phyloP scores from a whole-genome alignment of 805 yeast genomes.

The Saccharomycopsis fodiens region DNA sequence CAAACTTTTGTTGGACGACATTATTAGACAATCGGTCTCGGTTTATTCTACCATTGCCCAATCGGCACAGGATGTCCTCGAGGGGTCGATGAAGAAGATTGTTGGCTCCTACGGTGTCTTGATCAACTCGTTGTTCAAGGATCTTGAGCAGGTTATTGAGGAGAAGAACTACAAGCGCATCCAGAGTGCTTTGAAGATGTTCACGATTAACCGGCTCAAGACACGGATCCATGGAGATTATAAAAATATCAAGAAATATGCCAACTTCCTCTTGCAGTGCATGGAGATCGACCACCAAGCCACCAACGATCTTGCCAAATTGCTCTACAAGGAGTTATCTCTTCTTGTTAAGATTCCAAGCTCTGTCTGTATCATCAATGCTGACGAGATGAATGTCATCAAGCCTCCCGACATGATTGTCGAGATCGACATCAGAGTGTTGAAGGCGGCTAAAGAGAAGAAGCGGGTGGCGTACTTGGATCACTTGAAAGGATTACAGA shows the following conservation, averaged over 20 bases:
- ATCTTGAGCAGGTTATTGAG: slow-evolving; percentile 42
- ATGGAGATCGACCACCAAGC: slow-evolving; percentile 47
- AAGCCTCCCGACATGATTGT: slow-evolving; percentile 56
- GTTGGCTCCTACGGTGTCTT: slow-evolving; percentile 57
- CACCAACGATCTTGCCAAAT: slow-evolving; percentile 47
- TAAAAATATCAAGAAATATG: slow-evolving; percentile 39
- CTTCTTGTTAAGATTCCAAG: slow-evolving; percentile 41
- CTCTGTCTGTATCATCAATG: slow-evolving; percentile 45
- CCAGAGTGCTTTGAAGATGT: slow-evolving; percentile 55
- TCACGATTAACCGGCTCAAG: slow-evolving; percentile 50
- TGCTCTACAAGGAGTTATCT: slow-evolving; percentile 37
- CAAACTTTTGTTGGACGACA: slow-evolving; percentile 51
- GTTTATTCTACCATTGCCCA: slow-evolving; percentile 61
- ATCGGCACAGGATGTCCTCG: slow-evolving; percentile 61
- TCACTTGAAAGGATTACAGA: slow-evolving; percentile 37
- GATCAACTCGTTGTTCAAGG: slow-evolving; percentile 40
- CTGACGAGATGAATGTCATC: slow-evolving; percentile 32
- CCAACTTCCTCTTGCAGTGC: slow-evolving; percentile 45
- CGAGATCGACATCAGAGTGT: slow-evolving; percentile 50
- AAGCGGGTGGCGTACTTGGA: slow-evolving; percentile 41
- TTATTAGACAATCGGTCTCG: slow-evolving; percentile 58
- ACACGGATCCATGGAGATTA: slow-evolving; percentile 52
- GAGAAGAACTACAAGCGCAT: slow-evolving; percentile 45
- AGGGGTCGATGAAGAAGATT: slow-evolving; percentile 62
- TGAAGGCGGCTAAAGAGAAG: slow-evolving; percentile 52